phyloP scores from a whole-genome alignment of 2,329 filamentous ascomycete genomes.

The Metarhizium robertsii region DNA sequence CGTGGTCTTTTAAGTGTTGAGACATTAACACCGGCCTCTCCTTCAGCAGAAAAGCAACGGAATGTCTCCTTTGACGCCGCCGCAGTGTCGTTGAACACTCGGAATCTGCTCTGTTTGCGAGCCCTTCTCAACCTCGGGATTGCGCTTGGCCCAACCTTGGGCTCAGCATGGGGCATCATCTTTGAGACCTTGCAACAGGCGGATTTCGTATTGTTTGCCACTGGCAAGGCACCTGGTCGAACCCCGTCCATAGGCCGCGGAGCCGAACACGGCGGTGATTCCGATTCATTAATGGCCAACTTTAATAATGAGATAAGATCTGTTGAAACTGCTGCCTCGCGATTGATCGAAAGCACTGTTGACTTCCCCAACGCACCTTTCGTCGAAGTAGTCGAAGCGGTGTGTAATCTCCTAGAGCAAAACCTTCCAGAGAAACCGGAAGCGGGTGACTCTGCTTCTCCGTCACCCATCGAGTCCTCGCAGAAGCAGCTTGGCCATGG shows the following conservation, averaged over 20 bases:
- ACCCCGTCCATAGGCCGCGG: constrained; percentile 38
- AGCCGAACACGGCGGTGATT: constrained; percentile 38
- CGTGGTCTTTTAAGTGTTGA: constrained; percentile 68
- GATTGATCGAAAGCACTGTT: constrained; percentile 82
- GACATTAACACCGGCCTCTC: constrained; percentile 49
- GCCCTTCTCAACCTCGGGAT: constrained; percentile 94
- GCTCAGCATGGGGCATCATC: constrained; percentile 79
- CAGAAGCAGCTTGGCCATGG: constrained; percentile 27
- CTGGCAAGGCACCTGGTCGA: constrained; percentile 43
- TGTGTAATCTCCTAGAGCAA: constrained; percentile 59
- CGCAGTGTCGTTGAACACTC: constrained; percentile 60
- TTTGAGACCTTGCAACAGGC: constrained; percentile 89
- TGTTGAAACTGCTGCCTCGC: constrained; percentile 76
- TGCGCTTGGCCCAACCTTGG: constrained; percentile 79
- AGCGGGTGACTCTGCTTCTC: constrained; percentile 7
- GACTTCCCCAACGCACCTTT: constrained; percentile 85
- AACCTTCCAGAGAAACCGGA: constrained; percentile 15
- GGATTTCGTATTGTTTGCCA: constrained; percentile 71
- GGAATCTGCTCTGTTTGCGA: constrained; percentile 82
- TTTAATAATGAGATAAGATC: constrained; percentile 76
- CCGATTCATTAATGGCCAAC: constrained; percentile 47
- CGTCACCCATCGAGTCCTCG: constrained; percentile 17
- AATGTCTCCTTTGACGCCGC: constrained; percentile 48
- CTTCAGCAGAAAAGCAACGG: constrained; percentile 47
- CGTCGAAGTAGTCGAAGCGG: constrained; percentile 62